These are phyloP conservation scores for Leptographium wingfieldii DNA, from an alignment of 2,329 filamentous ascomycete species.

Conservation along the genomic window DNA sequence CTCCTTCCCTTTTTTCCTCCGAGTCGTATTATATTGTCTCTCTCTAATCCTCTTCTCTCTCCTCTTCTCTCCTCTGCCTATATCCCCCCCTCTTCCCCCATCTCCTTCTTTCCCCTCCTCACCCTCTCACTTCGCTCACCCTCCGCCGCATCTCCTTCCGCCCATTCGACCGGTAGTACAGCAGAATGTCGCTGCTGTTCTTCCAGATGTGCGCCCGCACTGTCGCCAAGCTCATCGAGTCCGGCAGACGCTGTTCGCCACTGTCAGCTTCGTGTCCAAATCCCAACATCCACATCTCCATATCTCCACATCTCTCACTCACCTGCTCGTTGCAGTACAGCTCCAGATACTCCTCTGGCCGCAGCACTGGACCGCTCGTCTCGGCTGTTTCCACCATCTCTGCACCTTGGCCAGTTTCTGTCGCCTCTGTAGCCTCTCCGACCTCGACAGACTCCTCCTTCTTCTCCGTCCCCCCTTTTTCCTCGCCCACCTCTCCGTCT, in stretches of 20 bases:
- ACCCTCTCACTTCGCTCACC: background rate
- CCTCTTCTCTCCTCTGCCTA: background rate
- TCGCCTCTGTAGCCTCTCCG: background rate
- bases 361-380: conserved; percentile 41
- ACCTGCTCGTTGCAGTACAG: conserved; percentile 91
- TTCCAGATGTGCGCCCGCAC: conserved; percentile 90
- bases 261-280: background rate
- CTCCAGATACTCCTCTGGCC: conserved; percentile 87
- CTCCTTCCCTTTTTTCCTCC: background rate
- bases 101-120: background rate
- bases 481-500: background rate
- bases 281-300: background rate
- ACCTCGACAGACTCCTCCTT: background rate
- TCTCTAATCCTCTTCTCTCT: background rate
- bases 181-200: conserved; percentile 79
- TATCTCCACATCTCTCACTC: conserved; percentile 19
- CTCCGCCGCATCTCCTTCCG: conserved; percentile 44
- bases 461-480: background rate
- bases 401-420: background rate
- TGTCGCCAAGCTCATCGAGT: conserved; percentile 86
- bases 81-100: background rate
- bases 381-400: background rate
- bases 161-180: conserved; percentile 90
- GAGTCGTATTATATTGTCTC: background rate
- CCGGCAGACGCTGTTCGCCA: conserved; percentile 46